These are phyloP conservation scores for Achaetomium macrosporum DNA, from an alignment of 2,329 filamentous ascomycete species.

Conservation along the genomic window DNA sequence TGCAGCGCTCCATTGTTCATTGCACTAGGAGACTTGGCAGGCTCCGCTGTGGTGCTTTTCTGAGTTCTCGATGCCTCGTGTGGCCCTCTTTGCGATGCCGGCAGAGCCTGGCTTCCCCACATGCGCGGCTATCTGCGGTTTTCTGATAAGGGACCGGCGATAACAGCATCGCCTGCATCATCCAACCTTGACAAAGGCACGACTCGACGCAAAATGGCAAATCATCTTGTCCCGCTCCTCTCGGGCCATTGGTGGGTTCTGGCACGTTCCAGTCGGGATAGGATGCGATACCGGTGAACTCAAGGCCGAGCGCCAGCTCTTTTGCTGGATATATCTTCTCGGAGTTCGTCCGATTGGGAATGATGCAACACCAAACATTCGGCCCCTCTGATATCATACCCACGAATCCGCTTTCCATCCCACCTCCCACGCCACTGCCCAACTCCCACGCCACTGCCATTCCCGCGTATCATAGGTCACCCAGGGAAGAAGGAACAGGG, in stretches of 20 bases:
- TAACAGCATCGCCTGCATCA: conserved; percentile 24
- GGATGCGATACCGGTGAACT: conserved; percentile 16
- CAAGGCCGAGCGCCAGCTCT: neutral
- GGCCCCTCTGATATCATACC: neutral
- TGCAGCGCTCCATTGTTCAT: neutral
- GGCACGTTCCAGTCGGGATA: neutral
- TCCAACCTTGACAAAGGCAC: conserved; percentile 21
- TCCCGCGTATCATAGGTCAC: too few species aligned
- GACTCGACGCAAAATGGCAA: conserved; percentile 11
- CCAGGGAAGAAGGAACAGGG: neutral
- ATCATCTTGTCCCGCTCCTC: conserved; percentile 7
- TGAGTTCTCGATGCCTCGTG: neutral
- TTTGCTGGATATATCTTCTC: conserved; percentile 7
- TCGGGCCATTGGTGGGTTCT: conserved; percentile 10
- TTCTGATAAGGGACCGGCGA: conserved; percentile 23
- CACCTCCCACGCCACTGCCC: neutral
- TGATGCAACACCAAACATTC: neutral
- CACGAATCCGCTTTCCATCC: neutral
- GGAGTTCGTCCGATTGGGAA: conserved; percentile 1
- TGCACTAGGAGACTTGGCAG: conserved; percentile 11
- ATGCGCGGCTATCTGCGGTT: conserved; percentile 26
- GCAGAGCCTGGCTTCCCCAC: conserved; percentile 14
- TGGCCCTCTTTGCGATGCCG: conserved; percentile 15
- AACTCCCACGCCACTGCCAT: too few species aligned
- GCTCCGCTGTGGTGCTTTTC: conserved; percentile 6